Conservation (phyloP, 345 rosid species). For the Melaleuca alternifolia region DNA sequence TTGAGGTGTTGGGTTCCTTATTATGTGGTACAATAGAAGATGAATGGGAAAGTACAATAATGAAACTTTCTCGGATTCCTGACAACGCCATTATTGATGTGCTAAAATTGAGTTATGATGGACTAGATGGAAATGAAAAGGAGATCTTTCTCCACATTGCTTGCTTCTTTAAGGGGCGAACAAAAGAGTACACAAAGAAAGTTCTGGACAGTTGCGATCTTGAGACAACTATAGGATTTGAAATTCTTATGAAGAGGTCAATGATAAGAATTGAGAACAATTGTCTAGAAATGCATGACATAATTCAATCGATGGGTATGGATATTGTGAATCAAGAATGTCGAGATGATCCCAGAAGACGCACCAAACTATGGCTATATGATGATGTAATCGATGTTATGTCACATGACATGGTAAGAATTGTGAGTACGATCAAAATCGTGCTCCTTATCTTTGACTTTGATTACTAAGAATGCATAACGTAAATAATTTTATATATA, state of each 20-base stretch:
- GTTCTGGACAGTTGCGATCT: not conserved
- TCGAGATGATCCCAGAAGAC: not conserved
- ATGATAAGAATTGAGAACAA: not conserved
- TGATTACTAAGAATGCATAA: not conserved
- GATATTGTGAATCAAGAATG: not conserved
- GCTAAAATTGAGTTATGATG: not conserved
- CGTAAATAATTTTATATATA: not conserved
- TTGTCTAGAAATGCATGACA: not conserved
- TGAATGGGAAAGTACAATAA: not conserved
- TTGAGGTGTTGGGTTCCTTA: not conserved
- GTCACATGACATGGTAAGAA: not conserved
- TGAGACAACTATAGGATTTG: rapidly evolving
- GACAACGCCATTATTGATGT: not conserved
- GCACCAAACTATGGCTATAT: not conserved
- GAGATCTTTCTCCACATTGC: not conserved
- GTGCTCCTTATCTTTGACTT: not conserved
- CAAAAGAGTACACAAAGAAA: not conserved
- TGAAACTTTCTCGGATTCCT: not conserved
- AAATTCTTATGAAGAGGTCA: not conserved
- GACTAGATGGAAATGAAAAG: not conserved
- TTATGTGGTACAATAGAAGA: not conserved
- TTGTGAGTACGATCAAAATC: not conserved
- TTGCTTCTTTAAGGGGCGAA: rapidly evolving
- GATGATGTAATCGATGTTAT: not conserved
- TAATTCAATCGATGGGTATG: not conserved